Evolutionary conservation across 2,329 filamentous ascomycete genomes (phyloP).

Genomic region (Curvularia spicifera): DNA sequence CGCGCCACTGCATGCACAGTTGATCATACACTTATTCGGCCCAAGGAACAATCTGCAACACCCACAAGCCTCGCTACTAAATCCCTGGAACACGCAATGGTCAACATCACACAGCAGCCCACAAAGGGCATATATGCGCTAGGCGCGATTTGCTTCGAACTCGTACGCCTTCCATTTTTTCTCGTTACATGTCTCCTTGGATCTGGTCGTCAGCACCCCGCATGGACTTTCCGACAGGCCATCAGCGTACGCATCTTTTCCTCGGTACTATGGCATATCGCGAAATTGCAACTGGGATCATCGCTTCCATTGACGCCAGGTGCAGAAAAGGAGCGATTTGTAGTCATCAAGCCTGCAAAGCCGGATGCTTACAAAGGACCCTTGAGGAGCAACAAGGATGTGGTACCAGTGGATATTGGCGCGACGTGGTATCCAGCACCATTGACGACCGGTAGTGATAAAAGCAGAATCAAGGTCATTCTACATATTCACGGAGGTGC

Average conservation of each 20-base stretch:
- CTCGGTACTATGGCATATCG: conserved; percentile 42
- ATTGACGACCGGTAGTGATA: conserved; percentile 19
- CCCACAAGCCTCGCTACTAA: background rate
- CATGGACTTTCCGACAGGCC: conserved; percentile 52
- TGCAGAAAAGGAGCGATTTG: conserved; percentile 50
- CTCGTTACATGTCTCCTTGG: conserved; percentile 47
- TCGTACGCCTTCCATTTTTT: conserved; percentile 50
- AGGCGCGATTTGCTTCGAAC: conserved; percentile 43
- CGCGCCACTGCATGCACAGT: background rate
- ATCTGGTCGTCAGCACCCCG: conserved; percentile 48
- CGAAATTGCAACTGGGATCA: conserved; percentile 35
- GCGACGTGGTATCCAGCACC: conserved; percentile 53
- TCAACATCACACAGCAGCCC: conserved; percentile 45
- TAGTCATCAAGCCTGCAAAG: conserved; percentile 37
- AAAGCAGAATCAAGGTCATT: conserved; percentile 43
- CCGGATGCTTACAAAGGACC: conserved; percentile 40
- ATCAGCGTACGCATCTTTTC: conserved; percentile 45
- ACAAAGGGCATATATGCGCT: conserved; percentile 51
- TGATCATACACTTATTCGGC: background rate
- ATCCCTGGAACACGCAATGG: conserved; percentile 3
- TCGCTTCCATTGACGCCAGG: conserved; percentile 47
- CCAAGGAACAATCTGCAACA: background rate
- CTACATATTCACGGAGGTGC: conserved; percentile 60
- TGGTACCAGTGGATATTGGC: conserved; percentile 49
- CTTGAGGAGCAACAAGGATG: conserved; percentile 36